Percentiles rank a stretch among this genome's conserved stretches.
These are phyloP conservation scores for Aphanomyces invadans DNA, from an alignment of 352 stramenopile species.

Conservation along the genomic window DNA sequence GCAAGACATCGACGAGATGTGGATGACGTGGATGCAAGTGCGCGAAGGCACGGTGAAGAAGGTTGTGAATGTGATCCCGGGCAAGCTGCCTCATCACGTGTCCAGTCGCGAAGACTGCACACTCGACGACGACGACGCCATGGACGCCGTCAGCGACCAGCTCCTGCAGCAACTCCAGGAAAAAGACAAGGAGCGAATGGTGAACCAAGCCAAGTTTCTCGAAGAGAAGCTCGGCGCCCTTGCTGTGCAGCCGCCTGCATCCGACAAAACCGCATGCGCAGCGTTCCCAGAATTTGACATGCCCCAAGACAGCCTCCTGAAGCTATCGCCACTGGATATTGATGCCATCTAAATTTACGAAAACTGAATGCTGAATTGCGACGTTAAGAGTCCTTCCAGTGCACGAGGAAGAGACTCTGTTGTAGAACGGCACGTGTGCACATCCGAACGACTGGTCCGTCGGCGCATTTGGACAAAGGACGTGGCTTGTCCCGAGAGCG, in stretches of 20 bases:
- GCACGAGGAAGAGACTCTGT: too few relatives aligned
- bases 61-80: not conserved
- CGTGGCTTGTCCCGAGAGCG: too few relatives aligned
- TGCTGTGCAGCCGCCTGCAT: too few relatives aligned
- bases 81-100: not conserved
- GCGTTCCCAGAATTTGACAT: conserved; percentile 12
- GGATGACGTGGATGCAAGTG: conserved; percentile 75
- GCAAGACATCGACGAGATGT: conserved; percentile 70
- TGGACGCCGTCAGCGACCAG: conserved; percentile 3
- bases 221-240: conserved; percentile 19
- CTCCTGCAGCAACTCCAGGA: not conserved
- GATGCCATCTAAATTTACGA: not conserved
- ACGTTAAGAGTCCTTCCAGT: too few relatives aligned
- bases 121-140: not conserved
- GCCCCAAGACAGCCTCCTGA: not conserved
- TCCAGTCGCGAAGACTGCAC: not conserved
- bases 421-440: too few relatives aligned
- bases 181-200: conserved; percentile 12
- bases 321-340: conserved; percentile 11
- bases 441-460: too few relatives aligned
- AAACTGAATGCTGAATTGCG: too few relatives aligned
- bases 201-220: conserved; percentile 10
- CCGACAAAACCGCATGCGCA: too few relatives aligned
- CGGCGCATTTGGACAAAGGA: too few relatives aligned
- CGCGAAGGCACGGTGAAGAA: conserved; percentile 37